Conservation (phyloP, 2,329 filamentous ascomycete species). For the Fusarium sp. region DNA sequence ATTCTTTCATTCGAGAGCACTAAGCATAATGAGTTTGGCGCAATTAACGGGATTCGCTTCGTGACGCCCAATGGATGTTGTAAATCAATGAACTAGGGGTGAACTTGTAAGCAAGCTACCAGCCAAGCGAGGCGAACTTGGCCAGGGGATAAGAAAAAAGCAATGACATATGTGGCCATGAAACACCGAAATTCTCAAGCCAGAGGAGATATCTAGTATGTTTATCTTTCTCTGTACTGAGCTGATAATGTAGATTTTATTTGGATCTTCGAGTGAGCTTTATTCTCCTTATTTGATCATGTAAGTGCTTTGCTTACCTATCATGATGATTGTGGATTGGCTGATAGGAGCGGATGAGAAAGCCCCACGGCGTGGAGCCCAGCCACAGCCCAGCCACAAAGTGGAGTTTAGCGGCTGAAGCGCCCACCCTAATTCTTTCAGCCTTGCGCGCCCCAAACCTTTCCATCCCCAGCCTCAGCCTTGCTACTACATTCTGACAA, state of each 20-base stretch:
- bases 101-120: slow-evolving; percentile 23
- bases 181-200: background rate
- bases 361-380: background rate
- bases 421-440: slow-evolving; percentile 24
- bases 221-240: background rate
- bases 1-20: slow-evolving; percentile 1
- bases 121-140: slow-evolving; percentile 17
- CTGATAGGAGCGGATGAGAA: background rate
- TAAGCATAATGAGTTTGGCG: slow-evolving; percentile 3
- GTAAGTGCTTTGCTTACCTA: slow-evolving; percentile 9
- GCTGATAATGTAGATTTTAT: background rate
- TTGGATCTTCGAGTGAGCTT: too few relatives aligned
- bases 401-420: slow-evolving; percentile 1
- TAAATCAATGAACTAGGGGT: slow-evolving; percentile 44
- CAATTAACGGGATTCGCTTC: slow-evolving; percentile 12
- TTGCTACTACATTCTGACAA: slow-evolving; percentile 42
- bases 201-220: background rate
- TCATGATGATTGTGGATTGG: slow-evolving; percentile 20
- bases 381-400: slow-evolving; percentile 16
- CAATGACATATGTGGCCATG: background rate
- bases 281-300: background rate
- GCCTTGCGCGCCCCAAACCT: slow-evolving; percentile 43
- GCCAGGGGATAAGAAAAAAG: slow-evolving; percentile 14
- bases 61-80: slow-evolving; percentile 25
- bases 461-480: slow-evolving; percentile 46